phyloP scores from a whole-genome alignment of 352 stramenopile species.

The Globisporangium alternatum region DNA sequence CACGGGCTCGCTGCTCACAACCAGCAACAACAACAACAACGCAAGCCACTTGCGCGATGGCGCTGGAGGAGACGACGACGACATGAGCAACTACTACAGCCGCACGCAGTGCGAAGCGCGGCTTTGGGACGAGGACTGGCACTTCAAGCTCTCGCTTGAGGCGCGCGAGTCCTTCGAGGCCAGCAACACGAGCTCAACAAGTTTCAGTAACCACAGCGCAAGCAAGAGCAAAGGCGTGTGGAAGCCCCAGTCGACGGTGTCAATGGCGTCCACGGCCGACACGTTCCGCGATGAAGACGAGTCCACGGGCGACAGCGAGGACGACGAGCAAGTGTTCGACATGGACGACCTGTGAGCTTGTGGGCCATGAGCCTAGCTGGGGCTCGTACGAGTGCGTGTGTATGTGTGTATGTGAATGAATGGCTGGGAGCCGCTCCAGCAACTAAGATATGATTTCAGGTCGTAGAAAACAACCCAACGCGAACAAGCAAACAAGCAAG shows the following conservation, averaged over 20 bases:
- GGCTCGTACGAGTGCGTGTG: background rate
- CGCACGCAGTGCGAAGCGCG: slow-evolving; percentile 44
- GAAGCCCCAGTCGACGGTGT: slow-evolving; percentile 30
- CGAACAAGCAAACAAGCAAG: background rate
- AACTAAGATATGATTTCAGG: background rate
- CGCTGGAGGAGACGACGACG: background rate
- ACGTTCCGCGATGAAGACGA: slow-evolving; percentile 33
- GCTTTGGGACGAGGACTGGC: slow-evolving; percentile 67
- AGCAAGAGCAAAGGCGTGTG: slow-evolving; percentile 10
- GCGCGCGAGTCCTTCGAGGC: slow-evolving; percentile 59
- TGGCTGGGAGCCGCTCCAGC: background rate
- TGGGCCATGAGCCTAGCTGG: background rate
- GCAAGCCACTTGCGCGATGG: background rate
- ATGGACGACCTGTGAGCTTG: slow-evolving; percentile 59
- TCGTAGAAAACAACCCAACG: background rate
- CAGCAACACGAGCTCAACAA: slow-evolving; percentile 5
- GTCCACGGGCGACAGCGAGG: slow-evolving; percentile 21
- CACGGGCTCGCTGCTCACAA: slow-evolving; percentile 14
- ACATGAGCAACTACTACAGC: slow-evolving; percentile 30
- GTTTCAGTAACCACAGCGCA: slow-evolving; percentile 1
- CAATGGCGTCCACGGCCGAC: slow-evolving; percentile 31
- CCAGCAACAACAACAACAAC: background rate
- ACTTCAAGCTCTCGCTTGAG: slow-evolving; percentile 73
- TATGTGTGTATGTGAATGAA: background rate
- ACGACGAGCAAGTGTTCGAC: slow-evolving; percentile 43